A percentile compares a stretch with the other conserved stretches of the same genome.
These are phyloP conservation scores for Solanum microdontum DNA, from an alignment of 257 asterid genomes.

Conservation along the genomic window DNA sequence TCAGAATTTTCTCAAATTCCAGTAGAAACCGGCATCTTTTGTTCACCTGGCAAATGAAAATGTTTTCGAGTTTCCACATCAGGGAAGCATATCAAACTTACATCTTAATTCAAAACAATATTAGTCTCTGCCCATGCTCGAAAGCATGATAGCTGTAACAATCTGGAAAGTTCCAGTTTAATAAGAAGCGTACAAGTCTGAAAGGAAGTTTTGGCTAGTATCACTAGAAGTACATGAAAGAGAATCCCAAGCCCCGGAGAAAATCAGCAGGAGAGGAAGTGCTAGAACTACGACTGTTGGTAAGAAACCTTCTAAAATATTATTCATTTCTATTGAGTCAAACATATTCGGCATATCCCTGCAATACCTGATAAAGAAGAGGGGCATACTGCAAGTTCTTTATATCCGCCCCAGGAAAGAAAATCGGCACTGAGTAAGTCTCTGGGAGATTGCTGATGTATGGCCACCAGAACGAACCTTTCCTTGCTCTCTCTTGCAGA, in stretches of 20 bases:
- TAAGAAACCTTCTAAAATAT: not conserved
- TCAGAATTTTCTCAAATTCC: constrained; percentile 58
- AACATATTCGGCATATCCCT: not conserved
- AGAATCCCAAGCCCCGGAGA: not conserved
- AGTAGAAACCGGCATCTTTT: constrained; percentile 94
- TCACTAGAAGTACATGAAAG: not conserved
- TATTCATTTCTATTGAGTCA: not conserved
- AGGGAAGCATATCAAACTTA: not conserved
- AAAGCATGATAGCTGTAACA: not conserved
- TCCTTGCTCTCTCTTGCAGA: constrained; percentile 76
- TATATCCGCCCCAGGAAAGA: constrained; percentile 93
- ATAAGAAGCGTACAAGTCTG: not conserved
- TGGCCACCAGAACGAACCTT: constrained; percentile 93
- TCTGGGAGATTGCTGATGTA: constrained; percentile 91
- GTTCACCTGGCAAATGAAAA: constrained; percentile 45
- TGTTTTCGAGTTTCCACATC: not conserved
- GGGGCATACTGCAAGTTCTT: constrained; percentile 93
- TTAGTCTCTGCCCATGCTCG: not conserved
- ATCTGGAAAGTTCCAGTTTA: not conserved
- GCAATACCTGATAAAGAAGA: constrained; percentile 79
- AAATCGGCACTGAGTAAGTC: constrained; percentile 67
- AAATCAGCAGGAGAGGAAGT: not conserved
- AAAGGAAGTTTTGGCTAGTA: not conserved
- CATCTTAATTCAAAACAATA: not conserved
- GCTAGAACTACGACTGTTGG: not conserved